Evolutionary conservation across 345 rosid species (phyloP).

Genomic region (Bruguiera sexangula): DNA sequence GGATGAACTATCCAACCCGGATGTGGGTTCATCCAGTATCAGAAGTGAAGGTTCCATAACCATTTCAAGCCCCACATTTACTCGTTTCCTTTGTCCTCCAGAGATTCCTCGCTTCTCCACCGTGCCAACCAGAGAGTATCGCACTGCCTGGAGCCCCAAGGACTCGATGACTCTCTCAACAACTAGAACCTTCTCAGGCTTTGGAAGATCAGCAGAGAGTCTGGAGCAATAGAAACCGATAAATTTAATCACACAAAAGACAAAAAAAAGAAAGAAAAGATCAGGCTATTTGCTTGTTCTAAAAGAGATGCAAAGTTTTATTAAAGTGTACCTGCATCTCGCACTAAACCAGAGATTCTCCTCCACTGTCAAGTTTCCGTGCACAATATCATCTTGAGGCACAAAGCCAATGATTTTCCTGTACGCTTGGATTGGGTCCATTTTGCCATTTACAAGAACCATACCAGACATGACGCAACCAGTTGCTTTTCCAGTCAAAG

Average conservation of each 20-base stretch:
- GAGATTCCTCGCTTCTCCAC: slow-evolving; percentile 97
- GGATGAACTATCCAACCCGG: slow-evolving; percentile 98
- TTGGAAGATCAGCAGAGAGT: slow-evolving; percentile 68
- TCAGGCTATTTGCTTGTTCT: background rate
- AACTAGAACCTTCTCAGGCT: slow-evolving; percentile 80
- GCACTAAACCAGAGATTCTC: slow-evolving; percentile 99
- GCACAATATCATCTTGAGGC: slow-evolving; percentile 98
- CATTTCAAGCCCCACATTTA: slow-evolving; percentile 99
- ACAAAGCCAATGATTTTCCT: slow-evolving; percentile 90
- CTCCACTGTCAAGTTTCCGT: slow-evolving; percentile 94
- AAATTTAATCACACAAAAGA: background rate
- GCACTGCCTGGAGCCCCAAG: slow-evolving; percentile 73
- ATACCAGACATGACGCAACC: slow-evolving; percentile 71
- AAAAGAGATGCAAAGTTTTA: background rate
- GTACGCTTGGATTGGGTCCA: slow-evolving; percentile 75
- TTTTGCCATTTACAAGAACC: slow-evolving; percentile 83
- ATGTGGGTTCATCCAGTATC: slow-evolving; percentile 96
- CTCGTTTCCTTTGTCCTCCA: slow-evolving; percentile 98
- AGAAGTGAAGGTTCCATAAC: slow-evolving; percentile 99
- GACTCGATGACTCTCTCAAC: slow-evolving; percentile 93
- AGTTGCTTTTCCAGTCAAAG: slow-evolving; percentile 81
- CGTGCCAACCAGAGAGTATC: slow-evolving; percentile 92
- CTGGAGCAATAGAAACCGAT: slow-evolving; percentile 27
- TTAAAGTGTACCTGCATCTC: slow-evolving; percentile 74
- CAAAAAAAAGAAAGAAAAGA: background rate